Evolutionary conservation across 371 early-diverging fungal genomes (phyloP).

Genomic region (Smittium culicis): DNA sequence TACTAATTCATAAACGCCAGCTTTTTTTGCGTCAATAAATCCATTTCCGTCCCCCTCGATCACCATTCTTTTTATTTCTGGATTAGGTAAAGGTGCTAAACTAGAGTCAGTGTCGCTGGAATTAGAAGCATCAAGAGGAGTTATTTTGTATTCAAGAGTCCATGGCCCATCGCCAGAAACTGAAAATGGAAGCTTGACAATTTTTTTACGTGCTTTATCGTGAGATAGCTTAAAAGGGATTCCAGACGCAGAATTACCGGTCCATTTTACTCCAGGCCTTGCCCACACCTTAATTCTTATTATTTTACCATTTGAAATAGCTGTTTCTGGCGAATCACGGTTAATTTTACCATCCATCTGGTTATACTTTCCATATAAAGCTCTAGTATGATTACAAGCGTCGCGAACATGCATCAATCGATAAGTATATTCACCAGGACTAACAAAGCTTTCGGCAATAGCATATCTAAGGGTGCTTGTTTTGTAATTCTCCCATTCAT

Average conservation of each 20-base stretch:
- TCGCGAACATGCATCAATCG: conserved; percentile 27
- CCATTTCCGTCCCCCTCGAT: neutral
- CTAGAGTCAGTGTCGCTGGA: neutral
- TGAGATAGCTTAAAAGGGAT: conserved; percentile 20
- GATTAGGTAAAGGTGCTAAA: neutral
- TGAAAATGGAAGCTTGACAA: conserved; percentile 16
- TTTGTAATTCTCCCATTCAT: conserved; percentile 19
- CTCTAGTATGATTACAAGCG: conserved; percentile 27
- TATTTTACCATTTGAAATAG: conserved; percentile 22
- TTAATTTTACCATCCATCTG: conserved; percentile 10
- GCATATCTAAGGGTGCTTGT: conserved; percentile 15
- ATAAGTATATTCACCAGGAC: conserved; percentile 29
- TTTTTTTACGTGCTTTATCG: conserved; percentile 21
- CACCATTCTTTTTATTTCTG: neutral
- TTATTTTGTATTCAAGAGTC: conserved; percentile 18
- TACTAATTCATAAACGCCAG: conserved; percentile 22
- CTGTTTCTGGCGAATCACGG: conserved; percentile 11
- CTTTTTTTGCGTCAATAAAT: conserved; percentile 14
- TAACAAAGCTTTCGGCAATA: conserved; percentile 27
- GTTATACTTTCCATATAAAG: conserved; percentile 12
- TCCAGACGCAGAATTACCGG: conserved; percentile 7
- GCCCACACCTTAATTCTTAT: conserved; percentile 21
- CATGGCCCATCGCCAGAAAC: conserved; percentile 26
- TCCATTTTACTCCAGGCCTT: conserved; percentile 22
- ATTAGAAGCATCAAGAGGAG: neutral